These are phyloP conservation scores for Pleurostoma richardsiae DNA, from an alignment of 2,329 filamentous ascomycete species.

Conservation along the genomic window DNA sequence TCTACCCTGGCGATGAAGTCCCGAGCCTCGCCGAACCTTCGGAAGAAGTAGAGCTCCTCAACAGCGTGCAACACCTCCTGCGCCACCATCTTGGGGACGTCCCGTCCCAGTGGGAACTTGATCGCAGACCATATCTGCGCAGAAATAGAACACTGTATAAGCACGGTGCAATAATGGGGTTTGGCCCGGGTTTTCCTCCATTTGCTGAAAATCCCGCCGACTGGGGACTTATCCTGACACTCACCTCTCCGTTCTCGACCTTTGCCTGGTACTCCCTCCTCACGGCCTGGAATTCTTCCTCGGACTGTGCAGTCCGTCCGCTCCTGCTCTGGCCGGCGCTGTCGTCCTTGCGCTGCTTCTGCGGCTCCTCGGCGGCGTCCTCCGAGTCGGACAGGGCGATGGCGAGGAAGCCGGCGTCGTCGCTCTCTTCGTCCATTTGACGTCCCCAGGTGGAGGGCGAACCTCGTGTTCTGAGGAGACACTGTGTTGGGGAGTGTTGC, in stretches of 20 bases:
- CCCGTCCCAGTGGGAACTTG: conserved; percentile 29
- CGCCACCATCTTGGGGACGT: conserved; percentile 37
- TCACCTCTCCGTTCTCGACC: conserved; percentile 50
- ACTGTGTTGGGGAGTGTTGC: too few species aligned
- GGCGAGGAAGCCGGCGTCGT: conserved; percentile 30
- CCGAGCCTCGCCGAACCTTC: conserved; percentile 39
- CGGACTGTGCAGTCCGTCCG: conserved; percentile 33
- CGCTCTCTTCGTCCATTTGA: conserved; percentile 24
- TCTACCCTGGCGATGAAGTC: conserved; percentile 25
- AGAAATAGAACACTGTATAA: background rate
- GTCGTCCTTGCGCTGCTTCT: background rate
- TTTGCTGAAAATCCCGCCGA: too few species aligned
- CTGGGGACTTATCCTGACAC: conserved; percentile 5
- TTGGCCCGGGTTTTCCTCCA: too few species aligned
- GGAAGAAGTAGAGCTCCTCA: conserved; percentile 53
- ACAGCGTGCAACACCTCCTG: conserved; percentile 51
- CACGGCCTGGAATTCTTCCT: conserved; percentile 42
- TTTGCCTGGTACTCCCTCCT: conserved; percentile 39
- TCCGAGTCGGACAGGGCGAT: conserved; percentile 36
- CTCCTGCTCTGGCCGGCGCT: conserved; percentile 1
- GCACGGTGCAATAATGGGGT: background rate
- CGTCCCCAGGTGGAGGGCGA: background rate
- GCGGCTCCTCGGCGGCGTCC: conserved; percentile 10
- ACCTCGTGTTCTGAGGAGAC: too few species aligned
- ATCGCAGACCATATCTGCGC: conserved; percentile 38